Percentiles rank a stretch among this genome's conserved stretches.
phyloP scores from a whole-genome alignment of 1,139 yeast species.

The Blastobotrys persicus region DNA sequence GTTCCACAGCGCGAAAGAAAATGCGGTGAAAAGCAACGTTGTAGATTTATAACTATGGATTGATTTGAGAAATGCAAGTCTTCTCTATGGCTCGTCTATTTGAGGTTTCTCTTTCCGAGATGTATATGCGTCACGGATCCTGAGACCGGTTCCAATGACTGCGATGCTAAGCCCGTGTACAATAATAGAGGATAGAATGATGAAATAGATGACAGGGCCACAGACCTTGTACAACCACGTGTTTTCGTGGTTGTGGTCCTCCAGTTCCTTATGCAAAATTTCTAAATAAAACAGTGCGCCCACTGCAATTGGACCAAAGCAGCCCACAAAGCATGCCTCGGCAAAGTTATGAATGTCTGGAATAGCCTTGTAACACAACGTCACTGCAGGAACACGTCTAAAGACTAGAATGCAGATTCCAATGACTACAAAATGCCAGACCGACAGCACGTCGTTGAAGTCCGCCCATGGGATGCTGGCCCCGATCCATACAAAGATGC shows the following conservation, averaged over 20 bases:
- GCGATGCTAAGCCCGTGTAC: slow-evolving; percentile 37
- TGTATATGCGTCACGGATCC: neutral
- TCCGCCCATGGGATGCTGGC: slow-evolving; percentile 40
- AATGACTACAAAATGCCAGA: slow-evolving; percentile 37
- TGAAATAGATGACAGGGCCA: slow-evolving; percentile 32
- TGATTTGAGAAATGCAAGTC: too few relatives aligned
- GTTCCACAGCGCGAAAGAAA: neutral
- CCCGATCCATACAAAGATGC: slow-evolving; percentile 40
- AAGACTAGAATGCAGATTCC: slow-evolving; percentile 36
- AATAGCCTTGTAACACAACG: slow-evolving; percentile 36
- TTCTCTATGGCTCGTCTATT: neutral
- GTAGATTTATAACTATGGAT: too few relatives aligned
- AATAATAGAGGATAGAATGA: slow-evolving; percentile 30
- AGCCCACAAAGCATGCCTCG: slow-evolving; percentile 45
- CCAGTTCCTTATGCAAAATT: slow-evolving; percentile 27
- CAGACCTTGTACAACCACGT: slow-evolving; percentile 22
- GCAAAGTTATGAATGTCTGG: slow-evolving; percentile 40
- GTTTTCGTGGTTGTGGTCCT: slow-evolving; percentile 16
- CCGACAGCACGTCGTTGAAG: slow-evolving; percentile 29
- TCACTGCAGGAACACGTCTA: slow-evolving; percentile 40
- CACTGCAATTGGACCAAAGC: slow-evolving; percentile 49
- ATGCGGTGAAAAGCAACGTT: neutral
- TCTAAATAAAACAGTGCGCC: slow-evolving; percentile 40
- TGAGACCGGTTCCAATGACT: slow-evolving; percentile 8
- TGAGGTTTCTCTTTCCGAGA: neutral